Percentiles rank a stretch among this genome's conserved stretches.
Conservation (phyloP, 2,329 filamentous ascomycete genomes). For the Trichoderma atroviride region DNA sequence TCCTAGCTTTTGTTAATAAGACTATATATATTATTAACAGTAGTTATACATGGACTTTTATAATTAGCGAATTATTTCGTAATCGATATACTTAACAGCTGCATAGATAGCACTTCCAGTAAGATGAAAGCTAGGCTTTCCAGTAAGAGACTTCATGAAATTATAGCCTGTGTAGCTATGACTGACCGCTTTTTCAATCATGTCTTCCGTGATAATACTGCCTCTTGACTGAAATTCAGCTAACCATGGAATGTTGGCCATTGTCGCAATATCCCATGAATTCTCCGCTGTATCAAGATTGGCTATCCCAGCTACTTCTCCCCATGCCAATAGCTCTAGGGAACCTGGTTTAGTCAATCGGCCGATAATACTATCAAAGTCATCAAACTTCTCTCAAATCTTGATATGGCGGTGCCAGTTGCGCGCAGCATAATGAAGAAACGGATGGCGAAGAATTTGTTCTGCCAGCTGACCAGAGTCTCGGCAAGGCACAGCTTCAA, state of each 20-base stretch:
- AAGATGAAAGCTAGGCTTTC: neutral
- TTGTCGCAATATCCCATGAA: slow-evolving; percentile 9
- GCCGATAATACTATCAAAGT: neutral
- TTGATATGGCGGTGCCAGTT: neutral
- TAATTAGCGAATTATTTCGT: neutral
- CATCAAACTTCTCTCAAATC: neutral
- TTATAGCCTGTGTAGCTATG: neutral
- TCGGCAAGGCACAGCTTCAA: neutral
- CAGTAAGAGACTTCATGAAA: neutral
- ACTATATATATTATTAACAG: no score
- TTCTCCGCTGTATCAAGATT: neutral
- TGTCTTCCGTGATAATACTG: neutral
- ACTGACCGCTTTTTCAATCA: neutral
- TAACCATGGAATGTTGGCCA: neutral
- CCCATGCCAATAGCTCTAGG: neutral
- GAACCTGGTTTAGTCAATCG: neutral
- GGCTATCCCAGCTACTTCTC: neutral
- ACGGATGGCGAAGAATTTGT: neutral
- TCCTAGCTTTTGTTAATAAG: no score
- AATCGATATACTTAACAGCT: neutral
- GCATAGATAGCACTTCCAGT: neutral
- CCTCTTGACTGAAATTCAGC: neutral
- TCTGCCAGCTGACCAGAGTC: neutral
- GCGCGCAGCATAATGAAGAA: slow-evolving; percentile 1
- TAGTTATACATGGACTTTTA: no score